Conservation (phyloP, 495 filamentous ascomycete genomes). For the Cairneyella variabilis region DNA sequence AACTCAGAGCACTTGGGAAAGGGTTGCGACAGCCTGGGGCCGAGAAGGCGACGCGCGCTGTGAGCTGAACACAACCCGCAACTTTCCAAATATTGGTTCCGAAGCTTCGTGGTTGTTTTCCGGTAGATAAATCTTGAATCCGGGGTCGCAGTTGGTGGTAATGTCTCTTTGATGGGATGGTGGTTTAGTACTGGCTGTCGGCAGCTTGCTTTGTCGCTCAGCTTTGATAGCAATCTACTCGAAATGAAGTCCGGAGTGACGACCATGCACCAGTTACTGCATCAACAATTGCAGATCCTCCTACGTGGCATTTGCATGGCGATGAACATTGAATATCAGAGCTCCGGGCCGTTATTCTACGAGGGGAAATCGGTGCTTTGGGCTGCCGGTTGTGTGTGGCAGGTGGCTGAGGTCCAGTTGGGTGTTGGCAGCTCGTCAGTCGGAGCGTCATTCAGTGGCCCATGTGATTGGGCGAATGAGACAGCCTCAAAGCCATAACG, state of each 20-base stretch:
- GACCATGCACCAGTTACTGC: neutral
- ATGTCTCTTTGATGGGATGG: conserved; percentile 2
- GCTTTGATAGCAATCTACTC: conserved; percentile 14
- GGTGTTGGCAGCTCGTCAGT: too few relatives aligned
- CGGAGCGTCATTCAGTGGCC: too few relatives aligned
- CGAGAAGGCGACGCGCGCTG: neutral
- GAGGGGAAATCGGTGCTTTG: too few relatives aligned
- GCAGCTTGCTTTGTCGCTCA: neutral
- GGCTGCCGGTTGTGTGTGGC: too few relatives aligned
- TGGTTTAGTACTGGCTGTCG: conserved; percentile 2
- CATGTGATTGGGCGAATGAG: too few relatives aligned
- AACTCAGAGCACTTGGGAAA: neutral
- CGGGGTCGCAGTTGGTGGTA: neutral
- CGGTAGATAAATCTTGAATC: neutral
- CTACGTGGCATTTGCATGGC: neutral
- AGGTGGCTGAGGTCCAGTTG: too few relatives aligned
- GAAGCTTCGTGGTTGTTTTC: neutral
- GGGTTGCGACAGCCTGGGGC: conserved; percentile 14
- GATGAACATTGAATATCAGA: neutral
- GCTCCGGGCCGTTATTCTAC: too few relatives aligned
- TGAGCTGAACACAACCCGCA: too few relatives aligned
- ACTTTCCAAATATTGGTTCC: neutral
- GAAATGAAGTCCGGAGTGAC: conserved; percentile 11
- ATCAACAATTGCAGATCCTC: neutral
- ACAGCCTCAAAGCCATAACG: too few relatives aligned